A percentile compares a stretch with the other conserved stretches of the same genome.
These are phyloP conservation scores for Apostasia shenzhenica DNA, from an alignment of 106 monocot species.

Conservation along the genomic window DNA sequence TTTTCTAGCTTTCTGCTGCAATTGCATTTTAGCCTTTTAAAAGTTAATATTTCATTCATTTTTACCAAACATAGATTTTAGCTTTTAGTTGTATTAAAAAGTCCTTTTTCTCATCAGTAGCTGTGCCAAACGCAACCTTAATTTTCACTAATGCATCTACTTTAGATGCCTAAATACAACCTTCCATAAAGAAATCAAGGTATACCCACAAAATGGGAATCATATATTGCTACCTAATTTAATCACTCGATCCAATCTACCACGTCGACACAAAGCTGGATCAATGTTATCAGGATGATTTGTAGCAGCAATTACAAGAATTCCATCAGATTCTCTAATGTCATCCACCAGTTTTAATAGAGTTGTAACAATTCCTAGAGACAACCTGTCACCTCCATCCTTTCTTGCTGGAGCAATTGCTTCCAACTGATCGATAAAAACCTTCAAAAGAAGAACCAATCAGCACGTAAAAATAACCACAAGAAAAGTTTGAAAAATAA, in stretches of 20 bases:
- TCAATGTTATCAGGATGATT: conserved; percentile 96
- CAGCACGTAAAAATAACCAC: no score
- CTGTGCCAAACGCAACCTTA: no score
- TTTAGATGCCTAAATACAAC: no score
- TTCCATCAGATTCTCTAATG: conserved; percentile 32
- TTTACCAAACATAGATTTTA: no score
- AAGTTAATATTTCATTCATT: no score
- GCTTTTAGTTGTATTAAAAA: no score
- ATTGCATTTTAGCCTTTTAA: no score
- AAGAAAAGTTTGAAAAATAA: no score
- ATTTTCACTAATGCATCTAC: no score
- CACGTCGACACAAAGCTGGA: conserved; percentile 83
- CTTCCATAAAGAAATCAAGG: no score
- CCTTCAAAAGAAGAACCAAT: conserved; percentile 36
- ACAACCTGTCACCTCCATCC: conserved; percentile 81
- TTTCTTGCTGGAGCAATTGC: conserved; percentile 87
- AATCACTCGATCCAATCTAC: conserved; percentile 79
- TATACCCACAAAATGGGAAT: background rate
- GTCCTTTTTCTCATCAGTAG: no score
- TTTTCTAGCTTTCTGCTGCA: no score
- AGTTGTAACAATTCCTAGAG: conserved; percentile 74
- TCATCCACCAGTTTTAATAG: conserved; percentile 82
- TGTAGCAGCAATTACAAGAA: conserved; percentile 95
- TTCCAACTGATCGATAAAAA: conserved; percentile 99
- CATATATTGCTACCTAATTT: conserved; percentile 61